These are phyloP conservation scores for Russula foetens DNA, from an alignment of 768 basidiomycete genomes.

Conservation along the genomic window DNA sequence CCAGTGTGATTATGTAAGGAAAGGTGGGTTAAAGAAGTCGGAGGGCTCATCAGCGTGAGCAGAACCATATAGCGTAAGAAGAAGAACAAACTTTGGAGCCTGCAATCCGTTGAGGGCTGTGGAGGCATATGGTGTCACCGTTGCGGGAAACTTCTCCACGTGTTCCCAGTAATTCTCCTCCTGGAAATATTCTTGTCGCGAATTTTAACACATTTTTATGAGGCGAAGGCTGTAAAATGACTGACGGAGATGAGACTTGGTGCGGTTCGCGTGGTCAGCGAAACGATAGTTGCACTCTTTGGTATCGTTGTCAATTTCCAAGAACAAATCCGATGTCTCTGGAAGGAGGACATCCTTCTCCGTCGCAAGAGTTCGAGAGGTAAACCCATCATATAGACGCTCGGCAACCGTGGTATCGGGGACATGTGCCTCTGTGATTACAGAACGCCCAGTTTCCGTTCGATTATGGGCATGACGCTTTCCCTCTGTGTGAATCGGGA, in stretches of 20 bases:
- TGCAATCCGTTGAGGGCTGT: constrained; percentile 1
- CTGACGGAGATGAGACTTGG: background rate
- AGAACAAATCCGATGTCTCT: background rate
- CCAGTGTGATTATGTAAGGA: too few species aligned
- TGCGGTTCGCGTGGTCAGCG: constrained; percentile 3
- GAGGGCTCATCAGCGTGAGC: too few species aligned
- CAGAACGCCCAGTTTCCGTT: background rate
- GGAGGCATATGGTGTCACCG: background rate
- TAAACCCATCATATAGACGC: background rate
- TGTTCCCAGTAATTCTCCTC: constrained; percentile 15
- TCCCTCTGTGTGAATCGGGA: constrained; percentile 6
- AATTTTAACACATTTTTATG: background rate
- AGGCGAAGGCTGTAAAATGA: background rate
- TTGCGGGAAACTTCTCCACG: constrained; percentile 7
- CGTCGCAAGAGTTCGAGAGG: background rate
- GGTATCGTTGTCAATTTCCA: background rate
- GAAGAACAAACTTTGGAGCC: too few species aligned
- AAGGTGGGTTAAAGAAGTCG: too few species aligned
- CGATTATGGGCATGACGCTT: background rate
- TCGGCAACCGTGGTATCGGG: background rate
- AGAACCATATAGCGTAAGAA: too few species aligned
- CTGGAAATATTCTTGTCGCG: background rate
- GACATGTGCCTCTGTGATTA: constrained; percentile 7
- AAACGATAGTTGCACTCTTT: constrained; percentile 4
- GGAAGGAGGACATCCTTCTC: background rate